These are phyloP conservation scores for Scedosporium dehoogii DNA, from an alignment of 2,329 filamentous ascomycete species.

Conservation along the genomic window DNA sequence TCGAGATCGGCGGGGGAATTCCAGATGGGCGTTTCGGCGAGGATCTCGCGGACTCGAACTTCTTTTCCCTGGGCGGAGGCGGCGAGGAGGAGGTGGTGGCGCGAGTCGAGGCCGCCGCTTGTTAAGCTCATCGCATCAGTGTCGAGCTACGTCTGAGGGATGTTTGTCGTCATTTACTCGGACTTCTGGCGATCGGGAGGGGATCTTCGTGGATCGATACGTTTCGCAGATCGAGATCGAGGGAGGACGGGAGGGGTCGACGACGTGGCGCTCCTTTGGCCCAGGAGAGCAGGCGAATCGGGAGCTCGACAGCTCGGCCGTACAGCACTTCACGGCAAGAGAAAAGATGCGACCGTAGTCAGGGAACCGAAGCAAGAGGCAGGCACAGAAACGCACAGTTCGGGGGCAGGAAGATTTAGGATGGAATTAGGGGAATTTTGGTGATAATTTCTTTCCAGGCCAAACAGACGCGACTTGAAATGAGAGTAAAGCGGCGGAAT, in stretches of 20 bases:
- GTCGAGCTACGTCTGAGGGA: neutral
- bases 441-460: no score
- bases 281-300: neutral
- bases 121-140: conserved; percentile 3
- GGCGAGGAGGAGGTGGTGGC: conserved; percentile 5
- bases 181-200: neutral
- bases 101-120: conserved; percentile 4
- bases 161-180: neutral
- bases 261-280: neutral
- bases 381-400: no score
- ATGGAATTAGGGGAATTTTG: no score
- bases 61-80: conserved; percentile 4
- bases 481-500: no score
- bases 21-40: conserved; percentile 2
- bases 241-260: neutral
- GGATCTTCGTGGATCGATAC: neutral
- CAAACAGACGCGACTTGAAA: no score
- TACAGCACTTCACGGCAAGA: no score
- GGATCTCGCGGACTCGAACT: conserved; percentile 5
- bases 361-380: no score
- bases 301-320: neutral
- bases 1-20: conserved; percentile 3
- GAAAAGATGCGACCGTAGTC: no score
- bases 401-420: no score
- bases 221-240: neutral